Percentiles rank a stretch among this genome's conserved stretches.
These are phyloP conservation scores for Paraconiothyrium brasiliense DNA, from an alignment of 2,329 filamentous ascomycete species.

Conservation along the genomic window DNA sequence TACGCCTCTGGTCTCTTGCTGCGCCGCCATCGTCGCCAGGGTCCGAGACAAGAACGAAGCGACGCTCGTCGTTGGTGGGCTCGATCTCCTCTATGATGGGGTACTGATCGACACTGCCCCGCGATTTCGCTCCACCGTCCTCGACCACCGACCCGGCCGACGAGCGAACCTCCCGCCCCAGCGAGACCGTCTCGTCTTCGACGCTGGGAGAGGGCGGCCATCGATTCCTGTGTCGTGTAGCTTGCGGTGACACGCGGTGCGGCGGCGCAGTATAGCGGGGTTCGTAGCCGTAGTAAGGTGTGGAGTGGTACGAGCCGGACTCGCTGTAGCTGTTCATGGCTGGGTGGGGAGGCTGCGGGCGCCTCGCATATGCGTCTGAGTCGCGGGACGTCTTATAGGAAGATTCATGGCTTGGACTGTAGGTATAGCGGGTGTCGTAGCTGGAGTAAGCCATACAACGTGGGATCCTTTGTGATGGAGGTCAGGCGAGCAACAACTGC, in stretches of 20 bases:
- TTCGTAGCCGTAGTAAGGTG: conserved; percentile 40
- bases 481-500: conserved; percentile 23
- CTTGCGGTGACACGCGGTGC: conserved; percentile 30
- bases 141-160: conserved; percentile 35
- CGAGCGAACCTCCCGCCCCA: conserved; percentile 68
- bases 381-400: conserved; percentile 37
- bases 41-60: conserved; percentile 67
- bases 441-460: conserved; percentile 34
- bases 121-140: conserved; percentile 66
- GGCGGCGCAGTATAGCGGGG: conserved; percentile 40
- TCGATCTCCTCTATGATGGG: conserved; percentile 72
- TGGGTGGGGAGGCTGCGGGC: conserved; percentile 29
- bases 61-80: conserved; percentile 67
- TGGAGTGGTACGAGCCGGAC: conserved; percentile 27
- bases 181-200: conserved; percentile 72
- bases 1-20: conserved; percentile 33
- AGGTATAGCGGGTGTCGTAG: conserved; percentile 35
- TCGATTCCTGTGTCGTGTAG: conserved; percentile 32
- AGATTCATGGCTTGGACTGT: conserved; percentile 36
- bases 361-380: conserved; percentile 32
- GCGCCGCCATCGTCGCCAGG: conserved; percentile 30
- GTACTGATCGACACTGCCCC: conserved; percentile 73
- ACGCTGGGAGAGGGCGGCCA: conserved; percentile 71
- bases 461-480: conserved; percentile 10
- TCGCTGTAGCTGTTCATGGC: conserved; percentile 35